phyloP scores from a whole-genome alignment of 495 filamentous ascomycete genomes.

The Hyaloscypha variabilis region DNA sequence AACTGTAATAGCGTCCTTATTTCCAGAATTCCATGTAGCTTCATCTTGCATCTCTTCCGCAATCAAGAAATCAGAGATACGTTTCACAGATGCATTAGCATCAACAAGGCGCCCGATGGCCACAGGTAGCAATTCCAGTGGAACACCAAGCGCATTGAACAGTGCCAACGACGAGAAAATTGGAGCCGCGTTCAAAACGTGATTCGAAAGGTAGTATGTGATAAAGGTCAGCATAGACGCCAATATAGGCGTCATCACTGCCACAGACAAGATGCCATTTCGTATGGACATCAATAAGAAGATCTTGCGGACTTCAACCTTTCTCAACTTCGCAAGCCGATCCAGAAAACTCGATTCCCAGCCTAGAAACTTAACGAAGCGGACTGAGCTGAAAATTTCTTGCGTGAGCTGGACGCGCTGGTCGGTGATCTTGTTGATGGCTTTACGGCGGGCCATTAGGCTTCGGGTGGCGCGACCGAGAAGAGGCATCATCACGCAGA shows the following conservation, averaged over 20 bases:
- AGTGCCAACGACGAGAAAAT: constrained; percentile 92
- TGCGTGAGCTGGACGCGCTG: constrained; percentile 88
- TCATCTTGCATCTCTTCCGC: constrained; percentile 86
- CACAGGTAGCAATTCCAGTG: constrained; percentile 83
- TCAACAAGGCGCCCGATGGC: constrained; percentile 89
- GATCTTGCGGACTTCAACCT: constrained; percentile 73
- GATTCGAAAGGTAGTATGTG: constrained; percentile 79
- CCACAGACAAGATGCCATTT: constrained; percentile 80
- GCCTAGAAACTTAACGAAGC: constrained; percentile 97
- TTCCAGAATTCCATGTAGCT: constrained; percentile 60
- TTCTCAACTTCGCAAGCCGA: constrained; percentile 70
- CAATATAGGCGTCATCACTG: constrained; percentile 78
- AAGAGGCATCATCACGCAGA: constrained; percentile 74
- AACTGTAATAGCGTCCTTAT: constrained; percentile 70
- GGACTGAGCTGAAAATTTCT: constrained; percentile 86
- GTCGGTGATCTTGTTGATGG: constrained; percentile 91
- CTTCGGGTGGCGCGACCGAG: constrained; percentile 72
- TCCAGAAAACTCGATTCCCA: constrained; percentile 88
- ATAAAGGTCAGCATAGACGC: constrained; percentile 96
- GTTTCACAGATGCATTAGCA: constrained; percentile 79
- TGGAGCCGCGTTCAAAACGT: constrained; percentile 70
- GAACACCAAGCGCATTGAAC: constrained; percentile 91
- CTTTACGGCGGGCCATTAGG: constrained; percentile 70
- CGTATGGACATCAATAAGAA: constrained; percentile 81
- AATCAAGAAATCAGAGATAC: constrained; percentile 84